These are phyloP conservation scores for Candida buenavistaensis DNA, from an alignment of 1,139 yeast genomes.

Conservation along the genomic window DNA sequence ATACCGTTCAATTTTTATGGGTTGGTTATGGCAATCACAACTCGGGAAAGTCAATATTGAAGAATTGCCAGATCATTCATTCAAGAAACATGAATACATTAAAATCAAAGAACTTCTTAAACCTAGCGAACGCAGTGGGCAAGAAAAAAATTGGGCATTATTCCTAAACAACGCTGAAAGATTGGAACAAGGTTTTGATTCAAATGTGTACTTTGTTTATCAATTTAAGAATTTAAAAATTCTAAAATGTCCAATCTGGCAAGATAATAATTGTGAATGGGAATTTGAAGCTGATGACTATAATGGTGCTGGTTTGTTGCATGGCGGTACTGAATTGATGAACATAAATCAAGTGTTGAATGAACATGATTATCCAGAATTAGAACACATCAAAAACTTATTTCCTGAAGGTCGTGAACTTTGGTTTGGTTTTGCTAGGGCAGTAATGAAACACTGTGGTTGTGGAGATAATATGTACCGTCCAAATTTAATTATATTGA, in stretches of 20 bases:
- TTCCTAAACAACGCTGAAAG: constrained; percentile 22
- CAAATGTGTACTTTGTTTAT: constrained; percentile 26
- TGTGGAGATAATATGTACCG: constrained; percentile 50
- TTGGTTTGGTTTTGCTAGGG: constrained; percentile 54
- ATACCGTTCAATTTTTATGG: constrained; percentile 33
- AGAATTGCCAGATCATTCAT: constrained; percentile 14
- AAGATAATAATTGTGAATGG: constrained; percentile 25
- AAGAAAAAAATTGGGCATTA: constrained; percentile 38
- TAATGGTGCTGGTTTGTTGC: constrained; percentile 28
- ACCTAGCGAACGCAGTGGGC: constrained; percentile 14
- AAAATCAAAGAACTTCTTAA: constrained; percentile 26
- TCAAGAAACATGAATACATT: constrained; percentile 21
- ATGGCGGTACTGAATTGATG: constrained; percentile 35
- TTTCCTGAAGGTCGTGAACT: constrained; percentile 35
- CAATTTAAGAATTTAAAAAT: constrained; percentile 29
- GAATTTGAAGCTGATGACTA: constrained; percentile 24
- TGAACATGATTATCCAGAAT: constrained; percentile 1
- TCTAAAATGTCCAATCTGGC: constrained; percentile 26
- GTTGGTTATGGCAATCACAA: constrained; percentile 43
- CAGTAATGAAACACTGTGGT: constrained; percentile 46
- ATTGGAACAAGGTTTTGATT: constrained; percentile 22
- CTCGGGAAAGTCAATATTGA: constrained; percentile 29
- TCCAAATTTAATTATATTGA: constrained; percentile 42
- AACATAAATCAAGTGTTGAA: constrained; percentile 20
- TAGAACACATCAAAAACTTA: constrained; percentile 8